Conservation (phyloP, 176 grass and related monocot genomes). For the Carex pumila region DNA sequence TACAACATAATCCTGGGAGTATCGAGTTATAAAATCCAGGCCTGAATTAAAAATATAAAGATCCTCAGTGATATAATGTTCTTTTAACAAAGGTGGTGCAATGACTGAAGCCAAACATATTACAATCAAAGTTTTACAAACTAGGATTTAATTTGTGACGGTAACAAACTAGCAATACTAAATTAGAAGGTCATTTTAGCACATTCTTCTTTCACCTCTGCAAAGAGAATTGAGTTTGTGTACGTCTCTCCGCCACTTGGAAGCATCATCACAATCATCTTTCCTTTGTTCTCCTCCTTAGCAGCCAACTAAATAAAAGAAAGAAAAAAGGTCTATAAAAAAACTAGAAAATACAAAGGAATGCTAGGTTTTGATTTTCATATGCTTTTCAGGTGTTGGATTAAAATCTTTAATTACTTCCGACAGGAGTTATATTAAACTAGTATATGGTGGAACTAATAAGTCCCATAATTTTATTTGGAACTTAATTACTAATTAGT, state of each 20-base stretch:
- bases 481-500: neutral
- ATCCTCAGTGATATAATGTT: neutral
- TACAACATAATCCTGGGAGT: neutral
- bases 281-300: conserved; percentile 44
- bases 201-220: conserved; percentile 47
- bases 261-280: conserved; percentile 71
- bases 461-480: neutral
- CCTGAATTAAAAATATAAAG: neutral
- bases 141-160: neutral
- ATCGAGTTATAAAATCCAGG: neutral
- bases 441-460: neutral
- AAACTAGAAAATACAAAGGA: neutral
- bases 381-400: neutral
- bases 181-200: conserved; percentile 53
- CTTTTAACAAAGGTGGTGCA: neutral
- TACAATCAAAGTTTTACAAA: neutral
- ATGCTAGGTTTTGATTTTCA: no score
- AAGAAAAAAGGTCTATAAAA: neutral
- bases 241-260: conserved; percentile 61
- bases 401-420: neutral
- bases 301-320: conserved; percentile 29
- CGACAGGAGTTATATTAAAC: neutral
- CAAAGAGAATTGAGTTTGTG: conserved; percentile 52
- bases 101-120: neutral
- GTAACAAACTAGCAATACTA: neutral